Conservation (phyloP, 768 basidiomycete species). For the Lactarius hengduanensis region DNA sequence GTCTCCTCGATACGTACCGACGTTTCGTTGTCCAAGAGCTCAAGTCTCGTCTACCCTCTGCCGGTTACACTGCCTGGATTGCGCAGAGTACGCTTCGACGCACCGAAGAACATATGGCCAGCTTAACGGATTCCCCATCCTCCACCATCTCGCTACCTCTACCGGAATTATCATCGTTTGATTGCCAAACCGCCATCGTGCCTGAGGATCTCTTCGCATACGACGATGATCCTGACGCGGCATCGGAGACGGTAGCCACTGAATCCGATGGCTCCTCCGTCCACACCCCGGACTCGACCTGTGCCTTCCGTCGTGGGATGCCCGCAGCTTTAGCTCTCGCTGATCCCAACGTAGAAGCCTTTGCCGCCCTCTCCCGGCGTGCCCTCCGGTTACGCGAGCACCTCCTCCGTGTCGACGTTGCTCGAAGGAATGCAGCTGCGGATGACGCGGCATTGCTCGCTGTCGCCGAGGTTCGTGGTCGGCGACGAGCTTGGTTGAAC, state of each 20-base stretch:
- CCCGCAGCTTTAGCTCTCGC: constrained; percentile 19
- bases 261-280: constrained; percentile 51
- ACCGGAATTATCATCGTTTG: constrained; percentile 23
- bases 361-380: constrained; percentile 33
- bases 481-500: constrained; percentile 67
- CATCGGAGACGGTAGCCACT: constrained; percentile 31
- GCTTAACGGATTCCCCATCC: constrained; percentile 27
- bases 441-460: constrained; percentile 36
- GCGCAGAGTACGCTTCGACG: constrained; percentile 52
- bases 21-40: constrained; percentile 59
- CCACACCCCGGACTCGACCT: constrained; percentile 41
- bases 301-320: constrained; percentile 33
- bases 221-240: constrained; percentile 35
- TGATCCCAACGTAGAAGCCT: constrained; percentile 32
- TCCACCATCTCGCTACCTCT: constrained; percentile 20
- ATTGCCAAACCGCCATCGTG: constrained; percentile 15
- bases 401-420: constrained; percentile 42
- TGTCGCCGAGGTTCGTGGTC: constrained; percentile 55
- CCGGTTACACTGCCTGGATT: constrained; percentile 56
- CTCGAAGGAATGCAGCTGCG: constrained; percentile 41
- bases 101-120: constrained; percentile 38
- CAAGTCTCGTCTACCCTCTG: constrained; percentile 33
- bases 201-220: constrained; percentile 37
- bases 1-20: constrained; percentile 65
- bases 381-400: constrained; percentile 36